These are phyloP conservation scores for Colletotrichum sp. DNA, from an alignment of 2,329 filamentous ascomycete species.

Conservation along the genomic window DNA sequence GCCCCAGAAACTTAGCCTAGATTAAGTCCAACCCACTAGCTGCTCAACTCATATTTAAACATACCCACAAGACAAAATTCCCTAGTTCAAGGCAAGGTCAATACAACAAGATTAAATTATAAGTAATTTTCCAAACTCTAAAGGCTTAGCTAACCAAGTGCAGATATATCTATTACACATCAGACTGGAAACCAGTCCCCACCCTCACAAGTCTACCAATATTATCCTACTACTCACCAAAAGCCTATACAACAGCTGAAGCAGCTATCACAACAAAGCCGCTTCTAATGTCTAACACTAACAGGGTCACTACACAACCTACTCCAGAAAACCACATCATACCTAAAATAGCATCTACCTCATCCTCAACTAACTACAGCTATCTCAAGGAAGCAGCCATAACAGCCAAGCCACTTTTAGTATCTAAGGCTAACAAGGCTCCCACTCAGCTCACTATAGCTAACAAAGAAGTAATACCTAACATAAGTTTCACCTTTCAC, in stretches of 20 bases:
- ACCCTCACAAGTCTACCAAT: neutral
- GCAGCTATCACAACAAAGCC: neutral
- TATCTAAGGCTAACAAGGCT: too few species aligned
- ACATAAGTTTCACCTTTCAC: too few species aligned
- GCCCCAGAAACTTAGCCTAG: neutral
- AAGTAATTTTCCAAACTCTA: too few species aligned
- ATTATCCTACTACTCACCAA: neutral
- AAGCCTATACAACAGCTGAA: neutral
- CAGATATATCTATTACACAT: neutral
- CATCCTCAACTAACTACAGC: neutral
- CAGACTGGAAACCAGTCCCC: neutral
- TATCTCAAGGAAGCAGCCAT: too few species aligned
- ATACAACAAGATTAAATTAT: neutral
- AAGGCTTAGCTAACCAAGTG: too few species aligned
- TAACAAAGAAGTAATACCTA: too few species aligned
- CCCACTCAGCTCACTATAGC: too few species aligned
- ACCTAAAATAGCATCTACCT: neutral
- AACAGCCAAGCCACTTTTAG: too few species aligned
- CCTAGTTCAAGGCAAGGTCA: accelerated
- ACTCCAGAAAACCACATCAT: too few species aligned
- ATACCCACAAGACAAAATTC: too few species aligned
- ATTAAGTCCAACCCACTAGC: neutral
- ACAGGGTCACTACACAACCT: too few species aligned
- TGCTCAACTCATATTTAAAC: too few species aligned
- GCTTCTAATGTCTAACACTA: neutral